Percentiles rank a stretch among this genome's conserved stretches.
These are phyloP conservation scores for Chloropicon primus DNA, from an alignment of 139 green algal species.

Conservation along the genomic window DNA sequence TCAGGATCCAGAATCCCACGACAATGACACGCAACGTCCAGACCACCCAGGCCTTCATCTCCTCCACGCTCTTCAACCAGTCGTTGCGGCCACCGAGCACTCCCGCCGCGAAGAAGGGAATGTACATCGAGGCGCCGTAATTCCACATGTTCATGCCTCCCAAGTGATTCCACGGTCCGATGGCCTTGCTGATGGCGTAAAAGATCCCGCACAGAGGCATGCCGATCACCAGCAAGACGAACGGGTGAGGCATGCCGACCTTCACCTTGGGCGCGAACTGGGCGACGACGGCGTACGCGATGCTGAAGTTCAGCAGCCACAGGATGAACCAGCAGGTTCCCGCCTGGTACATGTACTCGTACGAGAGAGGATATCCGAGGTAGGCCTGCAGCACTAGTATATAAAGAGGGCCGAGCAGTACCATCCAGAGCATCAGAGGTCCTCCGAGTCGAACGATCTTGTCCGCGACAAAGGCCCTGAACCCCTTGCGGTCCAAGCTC, in stretches of 20 bases:
- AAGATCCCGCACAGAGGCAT: background rate
- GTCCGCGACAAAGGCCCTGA: background rate
- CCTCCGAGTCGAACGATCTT: background rate
- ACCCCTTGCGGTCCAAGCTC: slow-evolving; percentile 2
- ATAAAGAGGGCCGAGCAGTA: background rate
- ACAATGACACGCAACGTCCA: background rate
- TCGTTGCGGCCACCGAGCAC: background rate
- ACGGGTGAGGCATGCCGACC: background rate
- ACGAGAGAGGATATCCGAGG: background rate
- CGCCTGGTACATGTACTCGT: background rate
- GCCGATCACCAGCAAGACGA: background rate
- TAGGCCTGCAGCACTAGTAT: background rate
- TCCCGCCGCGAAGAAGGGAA: background rate
- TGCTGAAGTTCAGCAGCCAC: slow-evolving; percentile 9
- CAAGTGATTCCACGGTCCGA: too few relatives aligned
- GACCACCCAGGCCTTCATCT: background rate
- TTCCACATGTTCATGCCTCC: background rate
- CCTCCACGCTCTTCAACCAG: background rate
- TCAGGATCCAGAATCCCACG: background rate
- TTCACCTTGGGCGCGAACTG: background rate
- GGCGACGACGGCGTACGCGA: background rate
- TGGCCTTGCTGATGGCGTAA: background rate
- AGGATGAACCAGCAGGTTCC: slow-evolving; percentile 2
- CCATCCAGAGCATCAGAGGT: background rate
- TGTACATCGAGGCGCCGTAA: background rate